Evolutionary conservation across 441 rosid genomes (phyloP), one percentile per base, ranked within the genome.

Genomic region (Eutrema salsugineum): DNA sequence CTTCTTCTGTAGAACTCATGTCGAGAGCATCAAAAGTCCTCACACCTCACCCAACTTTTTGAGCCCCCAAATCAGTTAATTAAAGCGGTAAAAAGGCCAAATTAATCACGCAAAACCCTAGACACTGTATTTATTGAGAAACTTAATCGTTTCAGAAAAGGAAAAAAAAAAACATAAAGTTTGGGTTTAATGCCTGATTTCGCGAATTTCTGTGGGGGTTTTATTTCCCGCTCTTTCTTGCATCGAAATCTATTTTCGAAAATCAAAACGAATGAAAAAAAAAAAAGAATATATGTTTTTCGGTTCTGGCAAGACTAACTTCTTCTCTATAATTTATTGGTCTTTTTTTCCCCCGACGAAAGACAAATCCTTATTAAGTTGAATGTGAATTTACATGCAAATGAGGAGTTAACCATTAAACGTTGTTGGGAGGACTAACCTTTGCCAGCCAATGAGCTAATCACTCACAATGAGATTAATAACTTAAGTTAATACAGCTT

Each of bases 141-240:
- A 32, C 11, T 56, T 27, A 11, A 51, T 28, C 1, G 56, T 50
- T 11, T 22, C 54, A 11, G 2, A 2, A 44, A 28, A 27, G 16
- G 5, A 28, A 28, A 27, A 27, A 27, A 5, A 28, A 28, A 5
- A 28, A 28, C 1, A 53, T 63, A 19, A 47, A 47, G 32, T 47
- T 48, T 35, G 44, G 57, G 44, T 12, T 43, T n/a, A 4, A n/a
- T n/a, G n/a, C n/a, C n/a, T n/a, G n/a, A n/a, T 30, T 55, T 16
- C 40, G 28, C 53, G 2, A 49, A 11, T 0, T 11, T 10, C n/a
- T 49, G n/a, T n/a, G 16, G 16, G 48, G 15, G 16, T 3, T 47
- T 58, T 35, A 14, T 47, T 22, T 69, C 73, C 66, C 73, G 73
- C 73, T 39, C 66, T 12, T 46, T 22, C 3, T 33, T 19, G 2